Evolutionary conservation across 495 filamentous ascomycete genomes (phyloP), one percentile per base, ranked within the genome.

Genomic region (Patellaria atrata): DNA sequence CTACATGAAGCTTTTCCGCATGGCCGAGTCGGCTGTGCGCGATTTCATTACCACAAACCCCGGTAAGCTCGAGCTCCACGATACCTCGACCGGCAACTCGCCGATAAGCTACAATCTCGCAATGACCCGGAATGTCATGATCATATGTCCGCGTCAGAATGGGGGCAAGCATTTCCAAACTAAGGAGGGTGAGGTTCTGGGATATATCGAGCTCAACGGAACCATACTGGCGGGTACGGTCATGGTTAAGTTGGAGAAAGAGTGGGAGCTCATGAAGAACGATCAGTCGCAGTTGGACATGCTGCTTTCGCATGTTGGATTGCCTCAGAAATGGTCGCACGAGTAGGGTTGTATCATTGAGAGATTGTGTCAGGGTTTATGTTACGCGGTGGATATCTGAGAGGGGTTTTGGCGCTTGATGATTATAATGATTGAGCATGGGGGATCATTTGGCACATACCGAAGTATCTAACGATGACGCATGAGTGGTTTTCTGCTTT

Each of bases 171-270:
- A 34, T 3, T 44, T 73, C 3, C 9, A 51, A 53, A 28, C 16
- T 23, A 42, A 43, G 13, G 55, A 62, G 22, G 58, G 66, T 0
- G 47, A 45, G 3, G 61, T 62, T 3, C 51, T 72, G 2, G 79
- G 78, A 0, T 60, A 61, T 26, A 54, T 86, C 12, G 66, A 70
- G 10, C 52, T 87, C 14, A 87, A 91, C 40, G 82, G 82, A 13
- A 87, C 82, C 0, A 59, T 83, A 30, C 57, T 91, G 13, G 82
- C 73, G n/a, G 81, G 77, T 1, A 87, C 79, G 19, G 60, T 85
- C 29, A 72, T 91, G 60, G 82, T 91, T 10, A 87, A 85, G 57
- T 67, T 55, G 13, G 57, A 78, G 47, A 60, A 53, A 11, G 78
- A 86, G 57, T 86, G 77, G 77, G 65, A 82, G n/a, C n/a, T n/a